Percentiles rank a stretch among this genome's conserved stretches.
These are phyloP conservation scores for Echites panduratus DNA, from an alignment of 257 asterid genomes.

Conservation along the genomic window DNA sequence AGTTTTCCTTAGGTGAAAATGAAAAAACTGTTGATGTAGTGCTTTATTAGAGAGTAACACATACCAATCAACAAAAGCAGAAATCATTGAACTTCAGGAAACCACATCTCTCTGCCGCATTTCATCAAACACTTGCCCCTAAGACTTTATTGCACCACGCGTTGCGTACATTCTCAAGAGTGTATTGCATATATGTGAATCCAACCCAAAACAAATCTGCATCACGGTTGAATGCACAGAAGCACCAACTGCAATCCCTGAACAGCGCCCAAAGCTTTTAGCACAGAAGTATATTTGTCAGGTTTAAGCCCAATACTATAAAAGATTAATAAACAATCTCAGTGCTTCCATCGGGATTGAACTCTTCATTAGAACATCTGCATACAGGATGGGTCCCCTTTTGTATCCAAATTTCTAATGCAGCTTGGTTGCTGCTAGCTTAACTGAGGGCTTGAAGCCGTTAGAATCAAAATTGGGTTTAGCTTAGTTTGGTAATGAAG, in stretches of 20 bases:
- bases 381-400: too few species aligned
- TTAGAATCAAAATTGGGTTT: too few species aligned
- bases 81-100: slow-evolving; percentile 76
- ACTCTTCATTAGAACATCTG: slow-evolving; percentile 37
- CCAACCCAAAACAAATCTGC: slow-evolving; percentile 40
- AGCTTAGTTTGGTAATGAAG: too few species aligned
- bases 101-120: slow-evolving; percentile 55
- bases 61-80: slow-evolving; percentile 64
- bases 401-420: too few species aligned
- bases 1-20: neutral
- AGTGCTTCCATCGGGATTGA: slow-evolving; percentile 37
- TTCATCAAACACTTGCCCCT: slow-evolving; percentile 55
- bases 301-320: slow-evolving; percentile 27
- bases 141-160: slow-evolving; percentile 24
- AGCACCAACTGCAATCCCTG: slow-evolving; percentile 45
- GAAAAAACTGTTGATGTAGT: neutral
- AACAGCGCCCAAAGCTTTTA: slow-evolving; percentile 62
- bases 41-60: neutral
- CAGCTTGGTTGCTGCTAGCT: too few species aligned
- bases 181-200: slow-evolving; percentile 45
- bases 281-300: slow-evolving; percentile 49
- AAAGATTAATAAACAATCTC: slow-evolving; percentile 31
- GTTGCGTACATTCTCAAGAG: slow-evolving; percentile 50
- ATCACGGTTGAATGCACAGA: slow-evolving; percentile 45
- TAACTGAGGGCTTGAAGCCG: too few species aligned